Evolutionary conservation across 768 basidiomycete species (phyloP).

Genomic region (Pleurotus djamor): DNA sequence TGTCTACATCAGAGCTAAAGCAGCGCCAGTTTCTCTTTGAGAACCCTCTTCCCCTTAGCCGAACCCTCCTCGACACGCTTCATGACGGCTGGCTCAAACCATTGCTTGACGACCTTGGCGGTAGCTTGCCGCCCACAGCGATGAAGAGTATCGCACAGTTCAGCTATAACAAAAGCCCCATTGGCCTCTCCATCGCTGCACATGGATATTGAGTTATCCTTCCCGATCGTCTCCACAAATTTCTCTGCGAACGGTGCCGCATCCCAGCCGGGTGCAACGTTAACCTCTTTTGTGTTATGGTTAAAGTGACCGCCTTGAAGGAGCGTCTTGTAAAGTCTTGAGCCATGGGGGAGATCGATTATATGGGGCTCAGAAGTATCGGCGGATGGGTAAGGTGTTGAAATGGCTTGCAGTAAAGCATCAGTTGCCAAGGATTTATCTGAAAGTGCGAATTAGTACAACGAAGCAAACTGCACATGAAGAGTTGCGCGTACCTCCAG

Average conservation of each 20-base stretch:
- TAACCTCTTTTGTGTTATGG: constrained; percentile 53
- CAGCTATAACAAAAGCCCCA: constrained; percentile 76
- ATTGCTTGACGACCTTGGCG: constrained; percentile 44
- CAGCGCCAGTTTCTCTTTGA: constrained; percentile 53
- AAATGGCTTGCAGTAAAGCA: constrained; percentile 58
- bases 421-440: constrained; percentile 69
- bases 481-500: constrained; percentile 74
- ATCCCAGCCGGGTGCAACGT: constrained; percentile 52
- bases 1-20: constrained; percentile 26
- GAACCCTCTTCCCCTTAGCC: constrained; percentile 69
- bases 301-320: constrained; percentile 91
- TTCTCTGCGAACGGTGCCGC: constrained; percentile 53
- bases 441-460: constrained; percentile 20
- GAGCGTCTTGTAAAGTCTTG: constrained; percentile 84
- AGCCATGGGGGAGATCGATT: constrained; percentile 80
- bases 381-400: constrained; percentile 52
- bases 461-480: not conserved
- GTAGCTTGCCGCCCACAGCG: constrained; percentile 36
- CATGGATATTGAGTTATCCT: constrained; percentile 51
- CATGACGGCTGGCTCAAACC: constrained; percentile 54
- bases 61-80: constrained; percentile 49
- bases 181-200: constrained; percentile 51
- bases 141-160: constrained; percentile 60
- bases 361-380: constrained; percentile 54
- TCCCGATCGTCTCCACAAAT: constrained; percentile 55